Evolutionary conservation across 2,329 filamentous ascomycete genomes (phyloP), one percentile per base, ranked within the genome.

Genomic region (Colletotrichum spinosum): DNA sequence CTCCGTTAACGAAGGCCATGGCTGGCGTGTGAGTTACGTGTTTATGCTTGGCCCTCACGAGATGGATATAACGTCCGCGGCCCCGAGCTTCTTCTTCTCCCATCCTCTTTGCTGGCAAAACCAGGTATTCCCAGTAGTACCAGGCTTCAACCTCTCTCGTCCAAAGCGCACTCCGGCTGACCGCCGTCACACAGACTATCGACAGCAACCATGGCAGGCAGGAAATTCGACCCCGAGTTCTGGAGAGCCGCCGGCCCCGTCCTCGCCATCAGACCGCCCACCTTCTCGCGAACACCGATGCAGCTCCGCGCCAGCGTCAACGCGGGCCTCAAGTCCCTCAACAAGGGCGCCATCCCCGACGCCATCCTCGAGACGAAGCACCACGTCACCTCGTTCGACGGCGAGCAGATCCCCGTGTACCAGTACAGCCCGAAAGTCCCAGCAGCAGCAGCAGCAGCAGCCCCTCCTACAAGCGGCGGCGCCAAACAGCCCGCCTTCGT

Each of bases 401-500:
- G 55, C 15, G 44, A 35, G 12, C 51, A 54, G 7, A 60, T 68
- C 17, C 41, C 44, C 1, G 37, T 68, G 12, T 52, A 67, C 35
- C 60, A 55, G 3, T 65, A 65, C 53, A 2, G 2, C 15, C 17
- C 10, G 42, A 41, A 8, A 25, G 17, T 17, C 17, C 17, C 25
- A 8, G 11, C 9, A 6, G n/a, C 25, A 25, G 25, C 25, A 25
- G 25, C 25, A 25, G 25, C 25, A 25, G 25, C 3, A 25, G 25
- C 25, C 3, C 2, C 25, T 25, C 25, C 25, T 5, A 25, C 25
- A 25, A 25, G 25, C 25, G 25, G 25, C 25, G 25, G 4, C 25
- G 25, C 8, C 8, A 51, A 51, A 25, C 65, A 68, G 13, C 71
- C 75, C 6, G 78, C 75, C 2, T 70, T 80, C n/a, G 53, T 78